Evolutionary conservation across 208 protist genomes (phyloP).

Genomic region (Acanthamoeba sp.): DNA sequence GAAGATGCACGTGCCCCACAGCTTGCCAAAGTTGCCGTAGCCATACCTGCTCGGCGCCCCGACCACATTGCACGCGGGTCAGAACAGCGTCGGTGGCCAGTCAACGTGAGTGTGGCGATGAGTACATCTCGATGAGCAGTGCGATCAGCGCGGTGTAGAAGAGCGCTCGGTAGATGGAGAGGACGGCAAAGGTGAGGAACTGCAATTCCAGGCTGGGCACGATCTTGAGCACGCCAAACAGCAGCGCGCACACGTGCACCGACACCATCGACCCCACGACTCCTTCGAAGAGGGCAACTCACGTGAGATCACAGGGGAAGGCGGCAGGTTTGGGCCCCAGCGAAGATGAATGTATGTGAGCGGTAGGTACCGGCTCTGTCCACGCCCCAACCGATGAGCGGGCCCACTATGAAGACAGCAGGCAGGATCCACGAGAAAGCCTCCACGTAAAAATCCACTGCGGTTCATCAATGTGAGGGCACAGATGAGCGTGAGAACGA

Average conservation of each 20-base stretch:
- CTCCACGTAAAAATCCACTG: conserved; percentile 20
- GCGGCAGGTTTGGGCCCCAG: too few species aligned
- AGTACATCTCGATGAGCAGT: neutral
- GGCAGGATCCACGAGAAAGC: neutral
- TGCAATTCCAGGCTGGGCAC: neutral
- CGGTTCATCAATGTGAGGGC: too few species aligned
- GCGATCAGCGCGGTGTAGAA: conserved; percentile 17
- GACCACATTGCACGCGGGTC: too few species aligned
- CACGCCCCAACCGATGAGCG: conserved; percentile 12
- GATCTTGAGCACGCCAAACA: neutral
- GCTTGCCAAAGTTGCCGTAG: conserved; percentile 30
- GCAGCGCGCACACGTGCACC: neutral
- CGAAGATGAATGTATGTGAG: neutral
- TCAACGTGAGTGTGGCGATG: too few species aligned
- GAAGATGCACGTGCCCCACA: neutral
- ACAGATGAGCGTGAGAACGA: neutral
- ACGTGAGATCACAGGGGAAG: too few species aligned
- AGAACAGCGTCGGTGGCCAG: too few species aligned
- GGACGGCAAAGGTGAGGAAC: neutral
- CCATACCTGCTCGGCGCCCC: too few species aligned
- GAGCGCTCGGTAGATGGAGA: neutral
- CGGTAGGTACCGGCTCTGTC: neutral
- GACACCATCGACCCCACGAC: neutral
- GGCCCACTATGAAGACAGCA: neutral
- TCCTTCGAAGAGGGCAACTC: neutral